Evolutionary conservation across 2,329 filamentous ascomycete genomes (phyloP).

Genomic region (Hypoxylon sp.): DNA sequence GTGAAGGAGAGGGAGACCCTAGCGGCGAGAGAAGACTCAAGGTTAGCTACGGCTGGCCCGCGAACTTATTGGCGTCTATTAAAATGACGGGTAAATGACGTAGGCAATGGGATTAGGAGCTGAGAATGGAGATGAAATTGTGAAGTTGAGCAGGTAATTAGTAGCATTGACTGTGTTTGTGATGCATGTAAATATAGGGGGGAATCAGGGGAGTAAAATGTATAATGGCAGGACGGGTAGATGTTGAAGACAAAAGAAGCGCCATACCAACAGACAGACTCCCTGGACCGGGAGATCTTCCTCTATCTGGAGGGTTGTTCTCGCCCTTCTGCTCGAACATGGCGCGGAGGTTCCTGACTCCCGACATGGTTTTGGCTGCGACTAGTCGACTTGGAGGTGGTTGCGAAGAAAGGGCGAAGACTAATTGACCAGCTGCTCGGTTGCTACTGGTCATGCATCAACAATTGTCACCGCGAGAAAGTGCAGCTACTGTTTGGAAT

Average conservation of each 20-base stretch:
- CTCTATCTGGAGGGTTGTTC: conserved; percentile 75
- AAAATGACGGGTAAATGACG: conserved; percentile 42
- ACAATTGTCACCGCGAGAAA: conserved; percentile 50
- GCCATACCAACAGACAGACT: conserved; percentile 61
- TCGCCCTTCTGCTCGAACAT: conserved; percentile 84
- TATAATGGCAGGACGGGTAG: neutral
- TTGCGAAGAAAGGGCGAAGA: conserved; percentile 43
- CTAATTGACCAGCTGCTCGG: conserved; percentile 44
- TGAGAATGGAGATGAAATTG: conserved; percentile 25
- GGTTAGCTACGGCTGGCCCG: conserved; percentile 50
- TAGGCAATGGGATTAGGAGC: conserved; percentile 34
- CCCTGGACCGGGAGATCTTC: conserved; percentile 72
- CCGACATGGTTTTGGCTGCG: conserved; percentile 68
- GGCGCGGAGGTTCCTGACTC: conserved; percentile 81
- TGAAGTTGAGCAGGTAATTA: conserved; percentile 26
- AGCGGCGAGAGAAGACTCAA: conserved; percentile 54
- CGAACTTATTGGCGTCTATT: conserved; percentile 33
- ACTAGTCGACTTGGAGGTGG: conserved; percentile 41
- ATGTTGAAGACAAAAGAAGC: conserved; percentile 31
- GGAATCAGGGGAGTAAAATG: conserved; percentile 5
- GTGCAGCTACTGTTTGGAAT: conserved; percentile 46
- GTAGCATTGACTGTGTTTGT: conserved; percentile 18
- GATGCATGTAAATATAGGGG: conserved; percentile 10
- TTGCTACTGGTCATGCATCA: conserved; percentile 42
- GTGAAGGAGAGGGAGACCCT: conserved; percentile 56